Evolutionary conservation across 2,329 filamentous ascomycete species (phyloP).

Genomic region (Fusarium newnesense): DNA sequence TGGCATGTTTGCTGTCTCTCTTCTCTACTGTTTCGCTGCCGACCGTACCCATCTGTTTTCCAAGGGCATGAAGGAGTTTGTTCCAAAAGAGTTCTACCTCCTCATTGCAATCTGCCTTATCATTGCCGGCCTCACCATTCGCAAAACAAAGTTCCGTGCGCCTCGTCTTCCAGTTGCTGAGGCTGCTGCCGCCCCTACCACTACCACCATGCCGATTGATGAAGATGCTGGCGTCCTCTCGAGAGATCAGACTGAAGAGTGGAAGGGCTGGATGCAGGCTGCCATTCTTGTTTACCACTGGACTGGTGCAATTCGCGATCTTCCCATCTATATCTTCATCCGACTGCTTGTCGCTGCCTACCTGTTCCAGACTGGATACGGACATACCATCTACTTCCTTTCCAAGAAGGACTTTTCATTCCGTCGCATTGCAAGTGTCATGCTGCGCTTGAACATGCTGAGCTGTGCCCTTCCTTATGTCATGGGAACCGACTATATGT

Average conservation of each 20-base stretch:
- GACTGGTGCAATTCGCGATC: conserved; percentile 57
- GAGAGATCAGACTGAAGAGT: conserved; percentile 69
- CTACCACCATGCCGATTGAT: not conserved
- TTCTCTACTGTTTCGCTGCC: conserved; percentile 44
- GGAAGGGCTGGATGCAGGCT: conserved; percentile 74
- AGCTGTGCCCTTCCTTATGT: conserved; percentile 63
- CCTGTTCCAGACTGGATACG: conserved; percentile 71
- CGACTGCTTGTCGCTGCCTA: conserved; percentile 66
- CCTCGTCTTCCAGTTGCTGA: conserved; percentile 16
- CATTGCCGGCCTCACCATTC: conserved; percentile 28
- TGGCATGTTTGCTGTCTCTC: conserved; percentile 41
- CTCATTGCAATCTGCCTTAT: conserved; percentile 23
- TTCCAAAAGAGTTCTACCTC: conserved; percentile 28
- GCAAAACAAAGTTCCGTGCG: conserved; percentile 25
- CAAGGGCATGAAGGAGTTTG: conserved; percentile 43
- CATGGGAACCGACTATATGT: conserved; percentile 62
- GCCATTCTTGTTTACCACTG: conserved; percentile 66
- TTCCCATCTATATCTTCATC: conserved; percentile 65
- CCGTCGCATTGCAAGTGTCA: conserved; percentile 59
- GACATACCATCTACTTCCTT: conserved; percentile 69
- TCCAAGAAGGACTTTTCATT: conserved; percentile 66
- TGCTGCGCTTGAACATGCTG: conserved; percentile 68
- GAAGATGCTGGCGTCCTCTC: conserved; percentile 45
- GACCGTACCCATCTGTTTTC: conserved; percentile 45
- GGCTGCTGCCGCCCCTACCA: not conserved